These are phyloP conservation scores for Daldinia concentrica DNA, from an alignment of 495 filamentous ascomycete species.

Conservation along the genomic window DNA sequence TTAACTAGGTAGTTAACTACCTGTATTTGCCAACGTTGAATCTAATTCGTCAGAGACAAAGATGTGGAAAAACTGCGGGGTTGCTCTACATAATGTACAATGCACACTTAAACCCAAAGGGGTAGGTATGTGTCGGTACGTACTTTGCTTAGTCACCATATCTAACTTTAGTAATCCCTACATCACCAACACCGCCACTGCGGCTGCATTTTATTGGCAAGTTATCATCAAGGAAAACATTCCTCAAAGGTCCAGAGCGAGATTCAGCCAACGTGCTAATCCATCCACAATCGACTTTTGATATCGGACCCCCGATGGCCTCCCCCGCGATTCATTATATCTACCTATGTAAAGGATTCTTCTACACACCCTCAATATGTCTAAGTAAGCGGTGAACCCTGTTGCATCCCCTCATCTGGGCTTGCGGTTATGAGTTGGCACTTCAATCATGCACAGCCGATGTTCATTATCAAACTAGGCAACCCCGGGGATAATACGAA, in stretches of 20 bases:
- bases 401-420: conserved; percentile 1
- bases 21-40: neutral
- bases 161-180: conserved; percentile 1
- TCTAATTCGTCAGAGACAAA: conserved; percentile 13
- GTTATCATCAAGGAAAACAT: conserved; percentile 29
- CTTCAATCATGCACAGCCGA: conserved; percentile 15
- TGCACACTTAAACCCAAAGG: neutral
- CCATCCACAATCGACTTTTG: neutral
- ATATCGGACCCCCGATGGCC: conserved; percentile 12
- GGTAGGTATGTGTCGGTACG: neutral
- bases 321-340: conserved; percentile 17
- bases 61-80: conserved; percentile 42
- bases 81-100: neutral
- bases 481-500: conserved; percentile 22
- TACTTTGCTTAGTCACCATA: neutral
- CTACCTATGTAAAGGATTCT: conserved; percentile 17
- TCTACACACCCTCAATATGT: conserved; percentile 26
- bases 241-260: conserved; percentile 18
- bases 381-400: conserved; percentile 27
- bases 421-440: conserved; percentile 9
- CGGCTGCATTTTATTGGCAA: conserved; percentile 18
- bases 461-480: conserved; percentile 4
- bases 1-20: too few relatives aligned
- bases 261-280: neutral
- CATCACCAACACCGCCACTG: conserved; percentile 25